Evolutionary conservation across 805 yeast genomes (phyloP), one percentile per base, ranked within the genome.

Genomic region (Cyberlindnera maritima): DNA sequence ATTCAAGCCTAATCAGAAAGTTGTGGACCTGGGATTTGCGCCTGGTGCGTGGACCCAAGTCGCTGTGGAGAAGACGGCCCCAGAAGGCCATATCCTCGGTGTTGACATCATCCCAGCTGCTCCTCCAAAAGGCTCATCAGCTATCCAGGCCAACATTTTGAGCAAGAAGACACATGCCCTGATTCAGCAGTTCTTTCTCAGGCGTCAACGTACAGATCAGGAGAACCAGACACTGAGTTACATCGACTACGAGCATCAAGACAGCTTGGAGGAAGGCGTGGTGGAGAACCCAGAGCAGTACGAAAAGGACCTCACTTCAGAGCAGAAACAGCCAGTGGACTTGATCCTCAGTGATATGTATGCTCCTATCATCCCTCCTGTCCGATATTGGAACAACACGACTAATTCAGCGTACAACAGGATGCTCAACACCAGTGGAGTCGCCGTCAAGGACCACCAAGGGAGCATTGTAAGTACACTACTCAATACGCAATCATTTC

Each of bases 21-120:
- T 94, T 1, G 80, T 94, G 4, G 99, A 94, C 68, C 68, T 94
- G 39, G 96, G 97, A 0, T 90, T 81, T 63, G 96, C 96, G 0
- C 97, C 97, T 0, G 97, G 97, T 0, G 90, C 96, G 3, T 89
- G 97, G 97, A 79, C 92, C 9, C 96, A 89, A 61, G 91, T 88
- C 1, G 91, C 92, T 0, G 67, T 76, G 9, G 78, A 77, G 44
- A 63, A 76, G 46, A 73, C 81, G 1, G 59, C 64, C 17, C 74
- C 75, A 1, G 60, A 67, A 2, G 84, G 89, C 1, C 68, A 73
- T 18, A 79, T 89, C 3, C 61, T 89, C 12, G 97, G 97, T 5
- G 87, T 90, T 11, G 97, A 94, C 66, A 72, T 94, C 29, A 71
- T 92, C 18, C 85, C 88, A 8, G 78, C 83, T 43, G 73, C 76